Percentiles rank a stretch among this genome's conserved stretches.
These are phyloP conservation scores for Laburnicola sp. DNA, from an alignment of 2,329 filamentous ascomycete genomes.

Conservation along the genomic window DNA sequence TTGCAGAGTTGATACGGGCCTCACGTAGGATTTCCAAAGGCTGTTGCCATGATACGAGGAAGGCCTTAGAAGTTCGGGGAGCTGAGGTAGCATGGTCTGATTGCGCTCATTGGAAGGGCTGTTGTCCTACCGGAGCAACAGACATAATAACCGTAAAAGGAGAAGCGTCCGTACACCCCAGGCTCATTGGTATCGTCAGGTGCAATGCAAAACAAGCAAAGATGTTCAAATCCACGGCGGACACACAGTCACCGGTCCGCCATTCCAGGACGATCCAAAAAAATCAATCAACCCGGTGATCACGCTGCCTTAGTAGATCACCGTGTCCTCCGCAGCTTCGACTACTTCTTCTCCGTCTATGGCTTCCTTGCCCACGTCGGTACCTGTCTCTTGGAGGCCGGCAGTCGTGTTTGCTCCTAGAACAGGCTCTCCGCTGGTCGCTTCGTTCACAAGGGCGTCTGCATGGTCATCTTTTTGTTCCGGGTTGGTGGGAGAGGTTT, in stretches of 20 bases:
- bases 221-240: background rate
- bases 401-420: conserved; percentile 25
- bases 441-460: conserved; percentile 21
- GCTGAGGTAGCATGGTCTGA: no score
- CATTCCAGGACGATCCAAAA: conserved; percentile 8
- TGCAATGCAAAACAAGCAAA: background rate
- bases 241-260: conserved; percentile 10
- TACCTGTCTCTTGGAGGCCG: conserved; percentile 33
- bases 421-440: conserved; percentile 20
- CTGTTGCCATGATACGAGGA: no score
- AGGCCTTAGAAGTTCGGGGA: no score
- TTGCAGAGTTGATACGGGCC: no score
- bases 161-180: no score
- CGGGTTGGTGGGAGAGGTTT: conserved; percentile 23
- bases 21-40: no score
- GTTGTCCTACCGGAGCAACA: no score
- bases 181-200: conserved; percentile 3
- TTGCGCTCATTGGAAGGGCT: no score
- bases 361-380: conserved; percentile 48
- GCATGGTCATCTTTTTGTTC: conserved; percentile 32
- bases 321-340: conserved; percentile 84
- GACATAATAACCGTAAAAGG: no score
- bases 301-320: conserved; percentile 70
- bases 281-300: background rate
- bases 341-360: conserved; percentile 78